Evolutionary conservation across 116 monocot genomes (phyloP).

Genomic region (Papilionanthe hybrid): DNA sequence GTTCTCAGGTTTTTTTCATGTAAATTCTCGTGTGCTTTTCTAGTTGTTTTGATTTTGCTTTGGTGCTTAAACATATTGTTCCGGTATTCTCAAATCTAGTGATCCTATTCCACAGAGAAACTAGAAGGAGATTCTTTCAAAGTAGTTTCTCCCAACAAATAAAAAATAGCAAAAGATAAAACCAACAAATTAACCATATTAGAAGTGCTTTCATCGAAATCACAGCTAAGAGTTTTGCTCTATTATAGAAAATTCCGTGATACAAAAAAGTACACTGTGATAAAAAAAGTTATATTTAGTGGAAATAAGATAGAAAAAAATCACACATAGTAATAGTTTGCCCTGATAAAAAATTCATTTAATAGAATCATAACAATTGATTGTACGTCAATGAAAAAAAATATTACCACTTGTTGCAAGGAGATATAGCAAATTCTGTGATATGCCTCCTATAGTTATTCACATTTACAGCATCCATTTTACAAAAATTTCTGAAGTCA

Average conservation of each 20-base stretch:
- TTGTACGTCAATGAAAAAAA: neutral
- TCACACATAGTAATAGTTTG: neutral
- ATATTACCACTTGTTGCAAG: slow-evolving; percentile 50
- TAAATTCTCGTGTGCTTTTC: too few relatives aligned
- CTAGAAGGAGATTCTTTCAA: too few relatives aligned
- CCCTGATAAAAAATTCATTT: neutral
- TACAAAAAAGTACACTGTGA: neutral
- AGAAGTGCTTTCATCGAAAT: neutral
- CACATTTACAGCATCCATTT: slow-evolving; percentile 98
- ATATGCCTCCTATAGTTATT: slow-evolving; percentile 68
- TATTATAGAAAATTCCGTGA: neutral
- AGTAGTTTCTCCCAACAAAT: neutral
- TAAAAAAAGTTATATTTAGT: neutral
- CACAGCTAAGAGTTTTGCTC: neutral
- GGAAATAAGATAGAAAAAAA: neutral
- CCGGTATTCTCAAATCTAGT: too few relatives aligned
- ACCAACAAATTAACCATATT: neutral
- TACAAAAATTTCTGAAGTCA: slow-evolving; percentile 98
- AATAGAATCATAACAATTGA: neutral
- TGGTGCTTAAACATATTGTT: too few relatives aligned
- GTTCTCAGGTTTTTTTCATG: too few relatives aligned
- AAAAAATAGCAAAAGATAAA: neutral
- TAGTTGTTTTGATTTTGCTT: too few relatives aligned
- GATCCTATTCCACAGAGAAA: too few relatives aligned
- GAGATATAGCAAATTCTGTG: slow-evolving; percentile 48